Conservation (phyloP, 2,329 filamentous ascomycete genomes). For the Fusarium sp. region DNA sequence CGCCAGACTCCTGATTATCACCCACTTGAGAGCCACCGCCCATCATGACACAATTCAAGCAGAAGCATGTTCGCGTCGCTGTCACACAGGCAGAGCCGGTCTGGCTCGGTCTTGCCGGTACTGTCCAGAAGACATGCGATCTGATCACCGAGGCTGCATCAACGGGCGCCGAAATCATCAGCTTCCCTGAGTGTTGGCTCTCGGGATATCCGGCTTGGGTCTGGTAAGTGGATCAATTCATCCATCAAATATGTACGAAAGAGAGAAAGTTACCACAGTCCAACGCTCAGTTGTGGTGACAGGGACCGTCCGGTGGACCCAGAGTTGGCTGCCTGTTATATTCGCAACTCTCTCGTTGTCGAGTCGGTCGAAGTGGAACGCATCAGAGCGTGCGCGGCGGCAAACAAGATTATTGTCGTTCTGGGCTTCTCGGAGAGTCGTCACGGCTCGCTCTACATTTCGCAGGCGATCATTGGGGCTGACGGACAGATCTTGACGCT, state of each 20-base stretch:
- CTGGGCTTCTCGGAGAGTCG: constrained; percentile 57
- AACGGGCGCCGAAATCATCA: constrained; percentile 65
- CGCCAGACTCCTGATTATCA: too few species aligned
- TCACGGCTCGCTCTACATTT: constrained; percentile 53
- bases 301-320: not conserved
- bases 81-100: constrained; percentile 37
- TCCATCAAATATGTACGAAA: too few species aligned
- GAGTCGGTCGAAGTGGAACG: constrained; percentile 53
- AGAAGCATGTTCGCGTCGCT: constrained; percentile 2
- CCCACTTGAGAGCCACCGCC: too few species aligned
- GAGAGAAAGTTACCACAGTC: not conserved
- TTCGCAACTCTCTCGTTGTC: constrained; percentile 26
- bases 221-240: not conserved
- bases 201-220: constrained; percentile 51
- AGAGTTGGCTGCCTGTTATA: not conserved
- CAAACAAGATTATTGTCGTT: constrained; percentile 52
- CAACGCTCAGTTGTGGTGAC: constrained; percentile 46
- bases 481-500: constrained; percentile 53
- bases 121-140: constrained; percentile 29
- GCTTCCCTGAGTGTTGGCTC: constrained; percentile 65
- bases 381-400: constrained; percentile 48
- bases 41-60: too few species aligned
- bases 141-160: constrained; percentile 26
- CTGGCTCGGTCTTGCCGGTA: constrained; percentile 31
- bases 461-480: constrained; percentile 56